phyloP scores from a whole-genome alignment of 1,284 basidiomycete species.

The Puccinia triticina region DNA sequence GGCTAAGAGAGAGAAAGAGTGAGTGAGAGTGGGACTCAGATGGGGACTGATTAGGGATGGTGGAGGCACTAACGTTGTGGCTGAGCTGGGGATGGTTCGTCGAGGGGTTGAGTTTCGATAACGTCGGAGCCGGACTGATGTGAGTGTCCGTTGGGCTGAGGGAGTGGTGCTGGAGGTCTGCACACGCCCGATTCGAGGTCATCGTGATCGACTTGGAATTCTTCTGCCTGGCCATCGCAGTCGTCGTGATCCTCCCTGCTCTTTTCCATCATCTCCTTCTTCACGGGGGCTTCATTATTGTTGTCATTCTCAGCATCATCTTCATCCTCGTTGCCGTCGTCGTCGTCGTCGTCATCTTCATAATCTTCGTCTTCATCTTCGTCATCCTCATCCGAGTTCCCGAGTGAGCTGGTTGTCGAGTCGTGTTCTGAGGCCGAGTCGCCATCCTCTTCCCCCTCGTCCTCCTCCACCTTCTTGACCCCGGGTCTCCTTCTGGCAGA shows the following conservation, averaged over 20 bases:
- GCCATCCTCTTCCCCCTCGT: constrained; percentile 3
- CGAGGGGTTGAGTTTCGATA: neutral
- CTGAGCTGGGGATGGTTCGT: neutral
- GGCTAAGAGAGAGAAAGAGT: neutral
- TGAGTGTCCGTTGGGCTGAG: neutral
- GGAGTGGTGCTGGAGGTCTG: neutral
- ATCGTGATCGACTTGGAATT: constrained; percentile 4
- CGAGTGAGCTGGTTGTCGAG: constrained; percentile 7
- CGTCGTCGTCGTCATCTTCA: constrained; percentile 4
- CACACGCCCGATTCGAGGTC: constrained; percentile 6
- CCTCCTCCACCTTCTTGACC: neutral
- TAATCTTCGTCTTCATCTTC: neutral
- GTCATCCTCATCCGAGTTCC: neutral
- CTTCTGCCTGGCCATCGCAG: neutral
- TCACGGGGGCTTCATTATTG: neutral
- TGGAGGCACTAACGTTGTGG: constrained; percentile 1
- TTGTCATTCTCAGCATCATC: neutral
- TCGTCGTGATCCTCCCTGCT: neutral
- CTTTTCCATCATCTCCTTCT: neutral
- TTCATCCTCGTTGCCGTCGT: neutral
- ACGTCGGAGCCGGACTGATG: constrained; percentile 1
- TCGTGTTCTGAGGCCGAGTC: neutral
- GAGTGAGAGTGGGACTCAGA: neutral
- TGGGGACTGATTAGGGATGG: neutral
- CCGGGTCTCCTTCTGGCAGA: constrained; percentile 1